phyloP scores from a whole-genome alignment of 306 rosid species.

The Canavalia ensiformis region DNA sequence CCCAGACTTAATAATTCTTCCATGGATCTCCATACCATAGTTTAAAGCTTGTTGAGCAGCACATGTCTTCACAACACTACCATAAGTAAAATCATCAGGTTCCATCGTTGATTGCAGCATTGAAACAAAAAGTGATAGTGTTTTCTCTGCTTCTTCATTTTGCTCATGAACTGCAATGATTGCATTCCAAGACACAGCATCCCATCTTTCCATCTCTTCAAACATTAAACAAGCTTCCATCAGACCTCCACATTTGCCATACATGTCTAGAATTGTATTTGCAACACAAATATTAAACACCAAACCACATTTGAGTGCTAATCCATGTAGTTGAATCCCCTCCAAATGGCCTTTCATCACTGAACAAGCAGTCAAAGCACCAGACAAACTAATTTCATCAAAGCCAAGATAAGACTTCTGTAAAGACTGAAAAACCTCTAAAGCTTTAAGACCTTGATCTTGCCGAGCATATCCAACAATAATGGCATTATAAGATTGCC shows the following conservation, averaged over 20 bases:
- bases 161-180: conserved; percentile 83
- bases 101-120: conserved; percentile 78
- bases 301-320: conserved; percentile 67
- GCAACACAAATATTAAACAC: conserved; percentile 73
- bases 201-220: conserved; percentile 77
- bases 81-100: conserved; percentile 87
- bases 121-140: conserved; percentile 70
- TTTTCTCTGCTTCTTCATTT: conserved; percentile 62
- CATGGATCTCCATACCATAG: conserved; percentile 82
- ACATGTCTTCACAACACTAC: conserved; percentile 84
- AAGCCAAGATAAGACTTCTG: conserved; percentile 63
- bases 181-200: conserved; percentile 94
- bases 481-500: conserved; percentile 84
- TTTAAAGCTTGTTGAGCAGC: conserved; percentile 70
- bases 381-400: conserved; percentile 77
- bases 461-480: conserved; percentile 72
- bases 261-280: conserved; percentile 87
- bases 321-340: conserved; percentile 82
- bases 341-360: conserved; percentile 59
- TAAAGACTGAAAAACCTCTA: conserved; percentile 63
- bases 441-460: conserved; percentile 69
- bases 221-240: conserved; percentile 69
- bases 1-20: conserved; percentile 76
- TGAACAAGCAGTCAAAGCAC: conserved; percentile 78
- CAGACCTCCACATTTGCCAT: conserved; percentile 78